Conservation (phyloP, 129 eudicot species). For the Chrysanthemum makinoi region DNA sequence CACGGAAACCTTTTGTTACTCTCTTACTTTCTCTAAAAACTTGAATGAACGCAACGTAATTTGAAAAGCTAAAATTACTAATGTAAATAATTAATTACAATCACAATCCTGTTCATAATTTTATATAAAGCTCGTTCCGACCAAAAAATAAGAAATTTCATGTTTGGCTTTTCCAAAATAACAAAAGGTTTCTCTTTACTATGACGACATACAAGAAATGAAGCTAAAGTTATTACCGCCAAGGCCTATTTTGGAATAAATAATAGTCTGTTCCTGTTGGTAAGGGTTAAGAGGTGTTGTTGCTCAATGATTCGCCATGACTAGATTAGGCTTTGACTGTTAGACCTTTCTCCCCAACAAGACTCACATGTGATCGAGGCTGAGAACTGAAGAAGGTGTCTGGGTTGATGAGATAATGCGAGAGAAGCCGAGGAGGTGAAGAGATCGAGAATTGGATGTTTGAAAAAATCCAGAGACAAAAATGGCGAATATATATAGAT, state of each 20-base stretch:
- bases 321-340: too few relatives aligned
- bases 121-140: too few relatives aligned
- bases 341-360: neutral
- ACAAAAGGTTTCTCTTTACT: too few relatives aligned
- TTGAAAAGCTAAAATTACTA: too few relatives aligned
- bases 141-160: too few relatives aligned
- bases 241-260: neutral
- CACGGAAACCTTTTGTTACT: too few relatives aligned
- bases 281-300: neutral
- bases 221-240: neutral
- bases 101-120: too few relatives aligned
- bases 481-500: neutral
- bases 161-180: too few relatives aligned
- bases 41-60: too few relatives aligned
- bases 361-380: neutral
- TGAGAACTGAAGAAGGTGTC: neutral
- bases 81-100: too few relatives aligned
- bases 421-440: neutral
- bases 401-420: neutral
- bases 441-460: neutral
- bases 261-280: neutral
- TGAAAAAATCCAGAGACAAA: neutral
- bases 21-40: too few relatives aligned
- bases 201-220: too few relatives aligned
- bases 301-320: neutral